Percentiles rank a stretch among this genome's conserved stretches.
Evolutionary conservation across 1,284 basidiomycete genomes (phyloP).

Genomic region (Puccinia coronata): DNA sequence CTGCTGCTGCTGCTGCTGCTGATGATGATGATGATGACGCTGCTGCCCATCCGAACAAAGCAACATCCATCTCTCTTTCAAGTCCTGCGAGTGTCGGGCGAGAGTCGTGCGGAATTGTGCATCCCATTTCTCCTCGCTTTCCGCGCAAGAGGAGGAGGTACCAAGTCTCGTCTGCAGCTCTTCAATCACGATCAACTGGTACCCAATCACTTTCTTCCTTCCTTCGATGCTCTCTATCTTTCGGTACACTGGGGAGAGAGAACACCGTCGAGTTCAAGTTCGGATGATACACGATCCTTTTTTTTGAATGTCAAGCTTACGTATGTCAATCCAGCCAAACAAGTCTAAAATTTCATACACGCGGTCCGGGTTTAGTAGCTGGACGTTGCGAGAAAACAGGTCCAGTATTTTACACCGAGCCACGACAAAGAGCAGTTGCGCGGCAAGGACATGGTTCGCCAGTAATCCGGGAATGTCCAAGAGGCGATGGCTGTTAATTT

Average conservation of each 20-base stretch:
- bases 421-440: constrained; percentile 1
- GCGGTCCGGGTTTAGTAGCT: neutral
- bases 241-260: neutral
- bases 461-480: constrained; percentile 22
- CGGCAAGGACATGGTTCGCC: neutral
- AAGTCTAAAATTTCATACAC: constrained; percentile 22
- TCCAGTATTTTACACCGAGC: constrained; percentile 7
- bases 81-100: neutral
- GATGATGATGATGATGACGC: too few relatives aligned
- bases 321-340: neutral
- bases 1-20: too few relatives aligned
- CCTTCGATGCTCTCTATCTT: constrained; percentile 13
- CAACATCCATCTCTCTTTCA: neutral
- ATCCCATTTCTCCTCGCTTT: too few relatives aligned
- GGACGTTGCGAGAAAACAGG: neutral
- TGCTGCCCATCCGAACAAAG: neutral
- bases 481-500: neutral
- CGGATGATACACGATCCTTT: neutral
- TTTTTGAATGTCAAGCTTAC: neutral
- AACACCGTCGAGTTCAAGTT: neutral
- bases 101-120: neutral
- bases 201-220: constrained; percentile 18
- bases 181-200: constrained; percentile 23
- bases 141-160: too few relatives aligned
- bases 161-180: neutral